Evolutionary conservation across 1,139 yeast genomes (phyloP), one percentile per base, ranked within the genome.

Genomic region (Debaryomyces sp.): DNA sequence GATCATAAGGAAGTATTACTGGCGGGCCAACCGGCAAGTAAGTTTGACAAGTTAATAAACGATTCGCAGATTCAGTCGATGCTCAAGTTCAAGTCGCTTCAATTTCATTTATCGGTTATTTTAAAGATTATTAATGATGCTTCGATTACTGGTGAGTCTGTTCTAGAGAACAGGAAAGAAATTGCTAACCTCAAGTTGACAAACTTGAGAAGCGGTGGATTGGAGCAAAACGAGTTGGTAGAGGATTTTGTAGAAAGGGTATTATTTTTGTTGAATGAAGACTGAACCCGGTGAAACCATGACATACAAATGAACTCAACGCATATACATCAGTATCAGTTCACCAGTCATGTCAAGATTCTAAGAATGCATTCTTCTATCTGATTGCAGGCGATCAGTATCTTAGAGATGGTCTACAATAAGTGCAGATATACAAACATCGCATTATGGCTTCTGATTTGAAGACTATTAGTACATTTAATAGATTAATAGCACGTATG

Each of bases 131-230:
- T 82, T 18, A 61, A 64, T 35, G 82, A 83, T 53, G 67, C 77
- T 1, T 56, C 63, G 10, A 51, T 80, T 2, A 73, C 86, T 1
- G 75, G 78, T 10, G 80, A 76, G 49, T 66, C 67, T 24, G 66
- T 61, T 18, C 50, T 57, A 21, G 87, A 81, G 22, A 86, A 82
- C 15, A 67, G 89, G 37, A 57, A 71, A 21, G 83, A 78, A 29
- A 77, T 87, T 8, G 86, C 87, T 6, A 74, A 82, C 50, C 71
- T 82, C 55, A 84, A 85, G 54, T 66, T 87, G 22, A 75, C 81
- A 10, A 83, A 82, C 50, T 70, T 87, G 30, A 67, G 95, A 26
- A 63, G 58, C 6, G 87, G 87, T 2, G 95, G 95, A 0, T 50
- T 71, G 0, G 91, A 87, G 58, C 80, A 78, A 45, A 87, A 87